Conservation (phyloP, 1,284 basidiomycete species). For the Mycena citricolor region DNA sequence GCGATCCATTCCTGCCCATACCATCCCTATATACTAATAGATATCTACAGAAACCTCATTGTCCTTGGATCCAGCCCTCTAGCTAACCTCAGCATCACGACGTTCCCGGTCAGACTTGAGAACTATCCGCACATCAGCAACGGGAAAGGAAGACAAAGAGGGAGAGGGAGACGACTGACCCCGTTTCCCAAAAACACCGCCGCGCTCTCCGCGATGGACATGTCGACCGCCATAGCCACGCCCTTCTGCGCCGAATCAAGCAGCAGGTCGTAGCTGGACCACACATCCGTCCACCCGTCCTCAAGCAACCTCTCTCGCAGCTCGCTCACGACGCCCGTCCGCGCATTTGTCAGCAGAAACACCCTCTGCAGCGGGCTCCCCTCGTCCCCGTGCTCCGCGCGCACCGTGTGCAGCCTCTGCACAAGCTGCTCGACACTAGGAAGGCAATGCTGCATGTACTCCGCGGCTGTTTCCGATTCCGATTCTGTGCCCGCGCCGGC, state of each 20-base stretch:
- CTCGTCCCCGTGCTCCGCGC: constrained; percentile 17
- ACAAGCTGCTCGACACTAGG: constrained; percentile 57
- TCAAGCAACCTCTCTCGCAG: constrained; percentile 43
- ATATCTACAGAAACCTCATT: constrained; percentile 1
- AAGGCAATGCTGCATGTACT: constrained; percentile 58
- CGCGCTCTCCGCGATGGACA: constrained; percentile 66
- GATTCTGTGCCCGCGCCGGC: too few species aligned
- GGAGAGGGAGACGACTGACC: constrained; percentile 35
- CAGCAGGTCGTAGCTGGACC: constrained; percentile 41
- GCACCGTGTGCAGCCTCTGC: constrained; percentile 22
- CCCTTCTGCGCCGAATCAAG: constrained; percentile 49
- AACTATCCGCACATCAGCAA: constrained; percentile 9
- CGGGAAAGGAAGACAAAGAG: too few species aligned
- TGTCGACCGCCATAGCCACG: constrained; percentile 64
- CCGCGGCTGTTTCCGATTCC: constrained; percentile 26
- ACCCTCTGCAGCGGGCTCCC: constrained; percentile 21
- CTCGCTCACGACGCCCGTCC: constrained; percentile 47
- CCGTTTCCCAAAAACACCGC: constrained; percentile 79
- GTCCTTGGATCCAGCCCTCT: not conserved
- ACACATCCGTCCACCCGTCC: constrained; percentile 54
- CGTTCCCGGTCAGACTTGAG: constrained; percentile 3
- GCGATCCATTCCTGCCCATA: too few species aligned
- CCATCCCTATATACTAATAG: too few species aligned
- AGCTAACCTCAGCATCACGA: constrained; percentile 5
- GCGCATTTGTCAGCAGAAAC: constrained; percentile 53